Conservation (phyloP, 352 stramenopile species). For the Stramenopiles sp. region DNA sequence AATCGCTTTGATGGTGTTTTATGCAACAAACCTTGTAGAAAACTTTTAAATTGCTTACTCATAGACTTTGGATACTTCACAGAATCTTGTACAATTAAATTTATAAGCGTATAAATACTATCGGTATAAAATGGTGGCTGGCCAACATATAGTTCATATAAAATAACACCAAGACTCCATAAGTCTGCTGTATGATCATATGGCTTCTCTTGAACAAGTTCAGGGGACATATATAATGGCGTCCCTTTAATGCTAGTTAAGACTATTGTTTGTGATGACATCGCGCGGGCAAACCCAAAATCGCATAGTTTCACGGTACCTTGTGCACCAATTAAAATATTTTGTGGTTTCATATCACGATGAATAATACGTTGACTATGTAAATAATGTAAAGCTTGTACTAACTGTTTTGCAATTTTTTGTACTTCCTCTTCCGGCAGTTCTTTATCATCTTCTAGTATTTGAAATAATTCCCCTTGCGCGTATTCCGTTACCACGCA, state of each 20-base stretch:
- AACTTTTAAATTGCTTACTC: slow-evolving; percentile 49
- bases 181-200: slow-evolving; percentile 82
- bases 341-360: slow-evolving; percentile 87
- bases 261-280: neutral
- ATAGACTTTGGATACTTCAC: slow-evolving; percentile 61
- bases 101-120: slow-evolving; percentile 74
- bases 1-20: slow-evolving; percentile 61
- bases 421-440: slow-evolving; percentile 38
- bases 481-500: slow-evolving; percentile 99
- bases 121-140: slow-evolving; percentile 80
- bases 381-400: slow-evolving; percentile 96
- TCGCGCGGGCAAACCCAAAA: slow-evolving; percentile 42
- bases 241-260: neutral
- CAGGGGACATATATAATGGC: slow-evolving; percentile 72
- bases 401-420: slow-evolving; percentile 94
- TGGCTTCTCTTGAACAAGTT: slow-evolving; percentile 65
- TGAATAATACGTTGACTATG: slow-evolving; percentile 90
- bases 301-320: slow-evolving; percentile 85
- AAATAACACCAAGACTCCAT: slow-evolving; percentile 72
- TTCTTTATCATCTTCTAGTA: slow-evolving; percentile 92
- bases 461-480: slow-evolving; percentile 99
- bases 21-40: slow-evolving; percentile 59
- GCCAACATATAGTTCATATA: slow-evolving; percentile 65
- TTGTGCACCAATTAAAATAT: slow-evolving; percentile 70
- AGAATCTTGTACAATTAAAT: slow-evolving; percentile 77